Percentiles rank a stretch among this genome's conserved stretches.
Evolutionary conservation across 2,329 filamentous ascomycete genomes (phyloP).

Genomic region (Diaporthe sp.): DNA sequence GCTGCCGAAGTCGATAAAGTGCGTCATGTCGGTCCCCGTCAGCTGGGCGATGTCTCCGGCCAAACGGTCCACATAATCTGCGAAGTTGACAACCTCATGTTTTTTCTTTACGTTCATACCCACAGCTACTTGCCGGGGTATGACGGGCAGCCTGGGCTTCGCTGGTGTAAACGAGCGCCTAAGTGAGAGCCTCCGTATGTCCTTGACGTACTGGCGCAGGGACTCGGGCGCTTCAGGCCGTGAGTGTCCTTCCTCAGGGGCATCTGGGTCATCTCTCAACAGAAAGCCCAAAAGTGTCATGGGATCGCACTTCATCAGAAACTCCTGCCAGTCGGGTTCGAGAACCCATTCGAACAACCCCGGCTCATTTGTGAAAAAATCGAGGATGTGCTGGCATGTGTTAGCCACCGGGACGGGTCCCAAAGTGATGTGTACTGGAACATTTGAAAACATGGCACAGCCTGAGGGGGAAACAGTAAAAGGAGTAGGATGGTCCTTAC

Average conservation of each 20-base stretch:
- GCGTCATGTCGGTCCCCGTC: conserved; percentile 73
- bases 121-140: conserved; percentile 79
- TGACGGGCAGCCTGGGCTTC: conserved; percentile 59
- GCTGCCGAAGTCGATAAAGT: conserved; percentile 95
- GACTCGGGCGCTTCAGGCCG: conserved; percentile 57
- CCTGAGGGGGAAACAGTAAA: no score
- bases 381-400: conserved; percentile 77
- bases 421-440: no score
- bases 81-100: conserved; percentile 92
- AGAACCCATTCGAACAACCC: conserved; percentile 84
- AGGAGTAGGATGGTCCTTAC: not conserved
- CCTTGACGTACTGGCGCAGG: conserved; percentile 77
- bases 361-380: conserved; percentile 90
- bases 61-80: conserved; percentile 79
- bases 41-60: conserved; percentile 67
- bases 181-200: conserved; percentile 77
- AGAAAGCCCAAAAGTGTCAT: conserved; percentile 84
- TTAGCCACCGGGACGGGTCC: not conserved
- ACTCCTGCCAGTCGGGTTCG: conserved; percentile 83
- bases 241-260: conserved; percentile 38
- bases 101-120: conserved; percentile 98
- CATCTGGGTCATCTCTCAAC: conserved; percentile 78
- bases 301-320: conserved; percentile 76
- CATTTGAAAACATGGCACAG: no score
- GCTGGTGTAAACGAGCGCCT: conserved; percentile 65